These are phyloP conservation scores for Geum urbanum DNA, from an alignment of 306 rosid genomes.

Conservation along the genomic window DNA sequence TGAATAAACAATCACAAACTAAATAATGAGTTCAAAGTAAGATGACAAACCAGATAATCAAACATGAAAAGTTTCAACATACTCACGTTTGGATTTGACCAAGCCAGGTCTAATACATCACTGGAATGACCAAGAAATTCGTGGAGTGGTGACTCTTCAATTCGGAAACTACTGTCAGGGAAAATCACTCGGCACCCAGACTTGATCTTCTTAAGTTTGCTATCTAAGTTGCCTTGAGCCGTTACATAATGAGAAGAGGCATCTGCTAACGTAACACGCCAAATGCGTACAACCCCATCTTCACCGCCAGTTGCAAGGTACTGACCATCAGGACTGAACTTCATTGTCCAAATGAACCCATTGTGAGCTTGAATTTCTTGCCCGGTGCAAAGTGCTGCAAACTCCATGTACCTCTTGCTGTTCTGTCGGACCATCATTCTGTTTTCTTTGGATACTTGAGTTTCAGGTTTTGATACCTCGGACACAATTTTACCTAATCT, in stretches of 20 bases:
- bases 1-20: constrained; percentile 17
- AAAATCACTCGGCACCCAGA: constrained; percentile 39
- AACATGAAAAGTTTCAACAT: neutral
- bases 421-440: constrained; percentile 46
- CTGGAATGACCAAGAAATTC: constrained; percentile 68
- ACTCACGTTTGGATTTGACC: constrained; percentile 91
- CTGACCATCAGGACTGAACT: constrained; percentile 79
- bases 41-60: neutral
- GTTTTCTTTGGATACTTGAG: constrained; percentile 11
- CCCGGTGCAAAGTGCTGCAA: constrained; percentile 55
- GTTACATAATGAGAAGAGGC: constrained; percentile 35
- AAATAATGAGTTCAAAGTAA: neutral
- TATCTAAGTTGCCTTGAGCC: constrained; percentile 26
- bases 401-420: constrained; percentile 59
- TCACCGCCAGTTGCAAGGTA: constrained; percentile 92
- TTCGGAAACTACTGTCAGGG: constrained; percentile 64
- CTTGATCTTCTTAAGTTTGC: constrained; percentile 35
- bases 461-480: constrained; percentile 25
- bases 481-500: constrained; percentile 18
- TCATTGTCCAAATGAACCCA: constrained; percentile 77
- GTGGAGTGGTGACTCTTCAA: constrained; percentile 63
- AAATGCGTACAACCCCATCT: constrained; percentile 75
- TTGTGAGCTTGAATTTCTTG: constrained; percentile 77
- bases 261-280: constrained; percentile 47
- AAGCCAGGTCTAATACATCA: constrained; percentile 85